phyloP scores from a whole-genome alignment of 176 grass and related monocot species.

The Echinochloa phyllopogon region DNA sequence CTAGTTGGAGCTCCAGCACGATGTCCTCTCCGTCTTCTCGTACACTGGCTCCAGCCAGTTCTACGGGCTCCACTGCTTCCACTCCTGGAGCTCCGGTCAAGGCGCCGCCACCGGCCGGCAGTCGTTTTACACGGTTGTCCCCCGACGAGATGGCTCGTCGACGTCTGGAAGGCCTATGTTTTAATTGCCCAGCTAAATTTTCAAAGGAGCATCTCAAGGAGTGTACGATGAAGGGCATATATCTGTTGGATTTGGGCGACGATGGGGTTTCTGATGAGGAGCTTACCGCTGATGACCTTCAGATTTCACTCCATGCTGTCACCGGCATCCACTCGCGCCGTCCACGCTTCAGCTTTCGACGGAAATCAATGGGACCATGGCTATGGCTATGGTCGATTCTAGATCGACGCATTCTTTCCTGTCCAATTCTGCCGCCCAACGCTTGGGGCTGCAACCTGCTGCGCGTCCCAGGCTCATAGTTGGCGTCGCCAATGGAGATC shows the following conservation, averaged over 20 bases:
- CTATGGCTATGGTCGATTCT: not conserved
- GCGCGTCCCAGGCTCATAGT: not conserved
- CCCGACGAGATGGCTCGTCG: not conserved
- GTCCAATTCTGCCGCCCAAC: accelerated
- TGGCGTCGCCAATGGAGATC: not conserved
- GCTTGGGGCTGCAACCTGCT: accelerated
- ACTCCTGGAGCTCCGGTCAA: not conserved
- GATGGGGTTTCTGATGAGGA: no score
- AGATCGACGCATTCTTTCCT: not conserved
- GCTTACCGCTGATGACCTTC: accelerated
- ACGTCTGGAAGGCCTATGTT: not conserved
- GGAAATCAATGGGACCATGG: accelerated
- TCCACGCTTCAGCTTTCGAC: not conserved
- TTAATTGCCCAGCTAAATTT: not conserved
- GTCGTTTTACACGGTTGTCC: not conserved
- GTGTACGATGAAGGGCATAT: no score
- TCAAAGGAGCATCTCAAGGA: not conserved
- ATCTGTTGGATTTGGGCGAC: no score
- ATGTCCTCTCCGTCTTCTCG: accelerated
- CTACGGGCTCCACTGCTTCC: no score
- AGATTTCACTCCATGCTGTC: not conserved
- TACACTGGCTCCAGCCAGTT: no score
- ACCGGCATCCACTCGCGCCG: not conserved
- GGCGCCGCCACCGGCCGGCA: no score
- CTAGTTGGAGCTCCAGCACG: no score